Conservation (phyloP, 164 flowering plant species). For the Kalanchoe fedtschenkoi region DNA sequence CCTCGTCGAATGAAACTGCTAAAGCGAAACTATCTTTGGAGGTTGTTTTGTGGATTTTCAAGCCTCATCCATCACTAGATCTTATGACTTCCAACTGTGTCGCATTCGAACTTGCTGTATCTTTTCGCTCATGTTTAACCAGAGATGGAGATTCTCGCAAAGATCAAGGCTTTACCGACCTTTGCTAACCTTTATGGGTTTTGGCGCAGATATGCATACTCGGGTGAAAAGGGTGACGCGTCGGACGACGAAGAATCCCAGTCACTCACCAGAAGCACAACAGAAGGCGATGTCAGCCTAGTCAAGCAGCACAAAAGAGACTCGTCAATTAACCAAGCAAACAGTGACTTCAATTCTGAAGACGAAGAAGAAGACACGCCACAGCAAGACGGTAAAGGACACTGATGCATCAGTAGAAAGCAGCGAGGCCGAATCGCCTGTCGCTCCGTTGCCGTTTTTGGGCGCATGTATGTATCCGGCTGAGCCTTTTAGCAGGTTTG, state of each 20-base stretch:
- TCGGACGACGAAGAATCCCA: conserved; percentile 59
- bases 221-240: conserved; percentile 54
- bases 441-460: too few species aligned
- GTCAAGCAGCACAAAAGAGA: conserved; percentile 45
- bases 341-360: neutral
- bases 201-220: conserved; percentile 59
- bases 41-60: neutral
- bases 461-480: too few species aligned
- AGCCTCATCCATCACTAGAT: too few species aligned
- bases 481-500: too few species aligned
- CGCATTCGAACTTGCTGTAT: too few species aligned
- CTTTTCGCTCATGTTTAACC: too few species aligned
- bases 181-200: neutral
- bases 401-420: neutral
- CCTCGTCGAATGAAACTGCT: neutral
- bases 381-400: neutral
- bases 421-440: too few species aligned
- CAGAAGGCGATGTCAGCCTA: conserved; percentile 52
- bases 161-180: too few species aligned
- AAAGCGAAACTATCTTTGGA: neutral
- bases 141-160: too few species aligned
- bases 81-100: too few species aligned
- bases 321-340: conserved; percentile 3
- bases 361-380: too few species aligned
- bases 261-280: conserved; percentile 37